Base-by-base conservation (phyloP, 2,329 filamentous ascomycete genomes). In the Neonectria neomacrospora region DNA sequence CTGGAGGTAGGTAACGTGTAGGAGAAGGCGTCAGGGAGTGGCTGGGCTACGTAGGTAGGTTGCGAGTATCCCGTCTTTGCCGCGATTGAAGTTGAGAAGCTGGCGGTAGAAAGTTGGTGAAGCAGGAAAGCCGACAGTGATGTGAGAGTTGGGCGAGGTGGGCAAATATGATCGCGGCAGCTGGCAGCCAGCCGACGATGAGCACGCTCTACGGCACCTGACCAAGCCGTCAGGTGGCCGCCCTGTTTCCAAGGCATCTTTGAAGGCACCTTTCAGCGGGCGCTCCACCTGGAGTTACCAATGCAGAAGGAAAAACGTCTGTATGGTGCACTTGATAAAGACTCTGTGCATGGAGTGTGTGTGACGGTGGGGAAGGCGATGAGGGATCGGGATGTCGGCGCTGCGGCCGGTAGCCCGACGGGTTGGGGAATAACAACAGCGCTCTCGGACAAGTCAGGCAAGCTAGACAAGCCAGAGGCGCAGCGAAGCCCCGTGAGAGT, bases 131-230 rank as follows among this genome's bases (percentile, higher is more conserved):
- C n/a, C 3, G n/a, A 41, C 16, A 10, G 16, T 10, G 37, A 5
- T 41, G n/a, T 9, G 8, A 41, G 37, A 41, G 37, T 11, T 65
- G 26, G 48, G 53, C 41, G 47, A 47, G 8, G 22, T 39, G 7
- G 23, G 56, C 45, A 54, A 51, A 56, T 48, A 50, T n/a, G 28
- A 41, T 54, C 45, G 61, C 34, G 16, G 44, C 39, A 58, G 41
- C 28, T 65, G 65, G 68, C 70, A 67, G 58, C 54, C 61, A 54
- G 54, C 54, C 60, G 61, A 60, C 48, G 60, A 52, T 34, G 55
- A 61, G 58, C 59, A 63, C 54, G 39, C 61, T 47, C 20, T 54
- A 47, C 54, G 39, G 54, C 59, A 71, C 70, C 68, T 69, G 63
- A 63, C 70, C 66, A 58, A 67, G 56, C 57, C 55, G 32, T 32